Evolutionary conservation across 2,329 filamentous ascomycete species (phyloP).

Genomic region (Fusarium lateritium): DNA sequence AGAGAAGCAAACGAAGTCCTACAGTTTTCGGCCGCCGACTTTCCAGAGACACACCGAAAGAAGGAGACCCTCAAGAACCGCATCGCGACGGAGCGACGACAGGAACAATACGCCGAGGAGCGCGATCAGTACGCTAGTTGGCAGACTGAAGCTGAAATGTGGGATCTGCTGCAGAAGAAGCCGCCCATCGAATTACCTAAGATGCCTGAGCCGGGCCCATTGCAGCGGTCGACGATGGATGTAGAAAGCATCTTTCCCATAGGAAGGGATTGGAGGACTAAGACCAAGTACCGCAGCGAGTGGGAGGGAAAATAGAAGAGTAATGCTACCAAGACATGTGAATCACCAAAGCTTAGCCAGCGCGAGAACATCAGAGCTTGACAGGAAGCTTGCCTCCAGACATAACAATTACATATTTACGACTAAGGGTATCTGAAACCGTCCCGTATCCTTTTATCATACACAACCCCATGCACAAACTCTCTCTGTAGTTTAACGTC

Average conservation of each 20-base stretch:
- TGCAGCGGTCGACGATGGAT: conserved; percentile 50
- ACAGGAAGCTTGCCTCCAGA: conserved; percentile 1
- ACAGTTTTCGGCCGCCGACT: conserved; percentile 57
- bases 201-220: conserved; percentile 49
- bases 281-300: conserved; percentile 56
- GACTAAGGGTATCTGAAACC: conserved; percentile 28
- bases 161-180: conserved; percentile 59
- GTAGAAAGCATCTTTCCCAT: conserved; percentile 57
- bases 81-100: conserved; percentile 58
- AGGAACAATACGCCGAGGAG: conserved; percentile 62
- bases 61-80: conserved; percentile 56
- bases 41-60: conserved; percentile 56
- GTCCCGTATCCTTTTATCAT: conserved; percentile 7
- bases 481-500: conserved; percentile 40
- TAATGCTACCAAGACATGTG: background rate
- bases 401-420: conserved; percentile 5
- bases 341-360: background rate
- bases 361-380: background rate
- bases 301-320: conserved; percentile 57
- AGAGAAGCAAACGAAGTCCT: conserved; percentile 61
- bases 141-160: conserved; percentile 62
- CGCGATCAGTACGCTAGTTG: conserved; percentile 58
- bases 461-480: background rate
- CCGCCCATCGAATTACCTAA: conserved; percentile 55
- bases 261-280: conserved; percentile 58